Evolutionary conservation across 371 early-diverging fungal genomes (phyloP).

Genomic region (Lichtheimia hyalospora): DNA sequence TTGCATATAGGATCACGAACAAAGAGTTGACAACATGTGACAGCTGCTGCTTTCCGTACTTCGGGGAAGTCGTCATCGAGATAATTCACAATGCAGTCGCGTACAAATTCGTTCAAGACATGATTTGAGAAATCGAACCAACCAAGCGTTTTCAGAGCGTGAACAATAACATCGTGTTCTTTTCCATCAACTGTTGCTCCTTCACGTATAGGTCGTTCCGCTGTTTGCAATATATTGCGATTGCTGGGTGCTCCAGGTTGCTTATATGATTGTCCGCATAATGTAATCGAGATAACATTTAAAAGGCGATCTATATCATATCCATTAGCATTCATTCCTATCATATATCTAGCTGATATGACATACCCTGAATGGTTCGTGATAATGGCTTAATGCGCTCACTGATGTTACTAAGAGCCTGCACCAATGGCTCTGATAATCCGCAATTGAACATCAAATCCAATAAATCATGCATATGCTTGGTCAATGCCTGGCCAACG

Average conservation of each 20-base stretch:
- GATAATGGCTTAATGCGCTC: conserved; percentile 82
- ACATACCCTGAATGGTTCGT: conserved; percentile 83
- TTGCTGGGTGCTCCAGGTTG: conserved; percentile 74
- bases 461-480: conserved; percentile 84
- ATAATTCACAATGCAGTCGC: conserved; percentile 84
- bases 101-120: conserved; percentile 88
- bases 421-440: conserved; percentile 79
- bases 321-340: neutral
- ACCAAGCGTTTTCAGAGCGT: conserved; percentile 87
- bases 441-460: conserved; percentile 92
- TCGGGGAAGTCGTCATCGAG: conserved; percentile 83
- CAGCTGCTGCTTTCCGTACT: conserved; percentile 86
- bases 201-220: conserved; percentile 49
- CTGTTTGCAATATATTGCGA: conserved; percentile 39
- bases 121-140: conserved; percentile 85
- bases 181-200: conserved; percentile 53
- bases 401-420: conserved; percentile 81
- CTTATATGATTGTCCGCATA: conserved; percentile 86
- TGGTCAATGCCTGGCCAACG: conserved; percentile 87
- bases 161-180: conserved; percentile 76
- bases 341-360: too few species aligned
- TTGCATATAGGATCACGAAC: conserved; percentile 73
- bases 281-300: conserved; percentile 84
- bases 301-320: conserved; percentile 72
- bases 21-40: conserved; percentile 87